Conservation (phyloP, 1,284 basidiomycete species). For the Cryptococcus neoformans region DNA sequence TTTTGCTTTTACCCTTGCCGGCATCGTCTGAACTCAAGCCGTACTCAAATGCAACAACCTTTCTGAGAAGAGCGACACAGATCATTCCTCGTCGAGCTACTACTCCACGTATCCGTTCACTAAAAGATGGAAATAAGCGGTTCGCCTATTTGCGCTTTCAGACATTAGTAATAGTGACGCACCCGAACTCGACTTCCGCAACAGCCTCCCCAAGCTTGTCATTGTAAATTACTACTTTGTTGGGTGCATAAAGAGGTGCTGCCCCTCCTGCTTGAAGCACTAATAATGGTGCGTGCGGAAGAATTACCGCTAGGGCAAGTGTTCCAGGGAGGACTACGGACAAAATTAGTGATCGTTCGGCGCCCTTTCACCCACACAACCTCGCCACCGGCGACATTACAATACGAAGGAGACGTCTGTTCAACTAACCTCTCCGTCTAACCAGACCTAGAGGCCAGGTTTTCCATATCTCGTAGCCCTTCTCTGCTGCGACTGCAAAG, state of each 20-base stretch:
- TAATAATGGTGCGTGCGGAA: conserved; percentile 78
- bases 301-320: conserved; percentile 68
- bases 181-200: conserved; percentile 80
- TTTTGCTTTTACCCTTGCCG: conserved; percentile 13
- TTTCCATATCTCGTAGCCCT: conserved; percentile 83
- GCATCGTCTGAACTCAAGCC: conserved; percentile 45
- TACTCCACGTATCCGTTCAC: conserved; percentile 77
- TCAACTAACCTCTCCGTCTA: conserved; percentile 66
- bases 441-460: conserved; percentile 73
- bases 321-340: conserved; percentile 57
- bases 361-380: neutral
- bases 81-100: conserved; percentile 76
- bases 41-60: conserved; percentile 76
- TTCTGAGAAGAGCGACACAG: conserved; percentile 72
- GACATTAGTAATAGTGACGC: conserved; percentile 6
- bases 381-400: neutral
- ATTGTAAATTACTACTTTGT: conserved; percentile 91
- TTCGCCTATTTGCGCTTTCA: neutral
- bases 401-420: neutral
- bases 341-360: conserved; percentile 2
- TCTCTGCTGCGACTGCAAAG: conserved; percentile 77
- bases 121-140: conserved; percentile 21
- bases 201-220: conserved; percentile 70
- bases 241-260: conserved; percentile 87
- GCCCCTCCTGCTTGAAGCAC: conserved; percentile 87